These are phyloP conservation scores for Lactarius sp. DNA, from an alignment of 768 basidiomycete genomes.

Conservation along the genomic window DNA sequence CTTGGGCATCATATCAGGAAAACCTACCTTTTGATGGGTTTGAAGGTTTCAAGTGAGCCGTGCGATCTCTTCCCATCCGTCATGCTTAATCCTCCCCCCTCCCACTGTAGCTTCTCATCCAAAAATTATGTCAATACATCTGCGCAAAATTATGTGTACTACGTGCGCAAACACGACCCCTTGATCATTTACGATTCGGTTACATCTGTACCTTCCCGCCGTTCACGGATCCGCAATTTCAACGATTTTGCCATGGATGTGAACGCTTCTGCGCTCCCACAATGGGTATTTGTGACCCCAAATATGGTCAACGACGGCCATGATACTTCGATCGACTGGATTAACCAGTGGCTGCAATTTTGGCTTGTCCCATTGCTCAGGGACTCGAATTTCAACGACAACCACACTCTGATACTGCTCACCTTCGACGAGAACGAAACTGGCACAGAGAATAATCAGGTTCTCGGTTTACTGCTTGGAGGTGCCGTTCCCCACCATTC, in stretches of 20 bases:
- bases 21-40: conserved; percentile 50
- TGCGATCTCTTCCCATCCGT: neutral
- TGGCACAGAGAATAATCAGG: conserved; percentile 41
- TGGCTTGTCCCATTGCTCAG: conserved; percentile 51
- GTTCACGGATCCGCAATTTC: conserved; percentile 49
- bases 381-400: conserved; percentile 49
- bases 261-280: conserved; percentile 45
- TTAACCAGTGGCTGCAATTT: conserved; percentile 41
- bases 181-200: conserved; percentile 49
- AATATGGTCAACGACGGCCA: conserved; percentile 57
- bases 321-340: conserved; percentile 51
- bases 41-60: conserved; percentile 24
- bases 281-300: conserved; percentile 61
- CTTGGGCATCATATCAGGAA: conserved; percentile 61
- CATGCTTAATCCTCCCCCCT: neutral
- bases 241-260: conserved; percentile 58
- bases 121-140: conserved; percentile 37
- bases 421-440: conserved; percentile 58
- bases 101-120: conserved; percentile 32
- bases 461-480: conserved; percentile 44
- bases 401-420: conserved; percentile 51
- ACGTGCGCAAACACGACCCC: conserved; percentile 55
- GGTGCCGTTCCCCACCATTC: conserved; percentile 41
- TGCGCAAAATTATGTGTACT: conserved; percentile 42
- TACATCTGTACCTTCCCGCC: conserved; percentile 38